Percentiles rank a stretch among this genome's conserved stretches.
Evolutionary conservation across 2,329 filamentous ascomycete genomes (phyloP).

Genomic region (Botryotinia convoluta): DNA sequence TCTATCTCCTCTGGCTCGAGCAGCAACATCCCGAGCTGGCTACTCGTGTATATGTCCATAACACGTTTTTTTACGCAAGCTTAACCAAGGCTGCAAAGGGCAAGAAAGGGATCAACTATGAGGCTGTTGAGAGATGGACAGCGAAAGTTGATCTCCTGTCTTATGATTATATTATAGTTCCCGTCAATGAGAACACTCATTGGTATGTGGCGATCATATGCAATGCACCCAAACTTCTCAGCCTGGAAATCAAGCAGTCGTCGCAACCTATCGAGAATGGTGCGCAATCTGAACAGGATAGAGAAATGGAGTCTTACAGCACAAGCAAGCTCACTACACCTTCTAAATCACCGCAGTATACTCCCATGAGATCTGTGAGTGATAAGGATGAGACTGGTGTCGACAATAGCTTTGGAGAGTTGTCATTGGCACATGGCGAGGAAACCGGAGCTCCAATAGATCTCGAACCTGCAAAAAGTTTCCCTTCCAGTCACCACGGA

Average conservation of each 20-base stretch:
- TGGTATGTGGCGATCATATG: slow-evolving; percentile 97
- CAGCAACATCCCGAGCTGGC: slow-evolving; percentile 53
- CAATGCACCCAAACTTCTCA: slow-evolving; percentile 68
- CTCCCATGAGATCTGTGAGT: background rate
- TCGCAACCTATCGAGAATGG: slow-evolving; percentile 8
- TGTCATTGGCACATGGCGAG: background rate
- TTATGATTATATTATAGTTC: slow-evolving; percentile 87
- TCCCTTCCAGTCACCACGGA: background rate
- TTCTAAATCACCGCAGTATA: background rate
- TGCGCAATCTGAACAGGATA: background rate
- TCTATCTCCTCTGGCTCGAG: slow-evolving; percentile 77
- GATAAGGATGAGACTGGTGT: background rate
- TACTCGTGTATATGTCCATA: slow-evolving; percentile 79
- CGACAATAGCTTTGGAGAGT: background rate
- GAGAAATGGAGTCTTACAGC: background rate
- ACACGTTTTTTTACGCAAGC: slow-evolving; percentile 85
- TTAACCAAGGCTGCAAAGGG: slow-evolving; percentile 60
- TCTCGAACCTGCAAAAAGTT: background rate
- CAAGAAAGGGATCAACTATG: slow-evolving; percentile 71
- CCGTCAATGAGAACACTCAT: slow-evolving; percentile 82
- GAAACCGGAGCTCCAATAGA: background rate
- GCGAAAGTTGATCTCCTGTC: slow-evolving; percentile 77
- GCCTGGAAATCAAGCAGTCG: slow-evolving; percentile 21
- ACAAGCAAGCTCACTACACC: slow-evolving; percentile 4
- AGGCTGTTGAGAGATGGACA: slow-evolving; percentile 85